Evolutionary conservation across 2,329 filamentous ascomycete species (phyloP).

Genomic region (Aureobasidium uvarum): DNA sequence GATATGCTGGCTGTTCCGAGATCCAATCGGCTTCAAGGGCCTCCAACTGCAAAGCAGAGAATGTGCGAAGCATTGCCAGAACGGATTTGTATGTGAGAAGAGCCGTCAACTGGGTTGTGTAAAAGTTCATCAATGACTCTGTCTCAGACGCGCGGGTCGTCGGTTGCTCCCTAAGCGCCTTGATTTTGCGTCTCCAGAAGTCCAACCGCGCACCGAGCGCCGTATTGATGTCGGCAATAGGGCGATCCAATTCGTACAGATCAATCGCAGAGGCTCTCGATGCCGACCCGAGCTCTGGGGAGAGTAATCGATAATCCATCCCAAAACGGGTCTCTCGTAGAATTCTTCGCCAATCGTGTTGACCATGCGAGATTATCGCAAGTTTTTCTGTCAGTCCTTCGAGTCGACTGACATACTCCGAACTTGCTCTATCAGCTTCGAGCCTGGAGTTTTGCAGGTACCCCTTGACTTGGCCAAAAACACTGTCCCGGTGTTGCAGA

Average conservation of each 20-base stretch:
- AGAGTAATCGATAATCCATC: neutral
- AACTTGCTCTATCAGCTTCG: neutral
- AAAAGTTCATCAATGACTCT: neutral
- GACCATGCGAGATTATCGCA: neutral
- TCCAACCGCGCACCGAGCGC: neutral
- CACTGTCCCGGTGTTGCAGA: conserved; percentile 6
- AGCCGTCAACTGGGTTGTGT: neutral
- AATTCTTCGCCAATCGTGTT: conserved; percentile 8
- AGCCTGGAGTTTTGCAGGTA: neutral
- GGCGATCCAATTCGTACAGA: neutral
- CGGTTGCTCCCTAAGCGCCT: neutral
- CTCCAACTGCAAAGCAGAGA: neutral
- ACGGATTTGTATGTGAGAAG: neutral
- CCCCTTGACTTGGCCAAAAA: conserved; percentile 5
- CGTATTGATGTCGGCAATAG: neutral
- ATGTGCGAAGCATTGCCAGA: neutral
- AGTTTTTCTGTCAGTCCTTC: neutral
- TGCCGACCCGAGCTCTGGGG: neutral
- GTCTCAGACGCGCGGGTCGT: neutral
- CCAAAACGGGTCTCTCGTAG: neutral
- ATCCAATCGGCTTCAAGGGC: conserved; percentile 7
- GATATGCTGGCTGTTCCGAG: conserved; percentile 2
- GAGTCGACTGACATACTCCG: neutral
- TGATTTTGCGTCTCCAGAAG: neutral
- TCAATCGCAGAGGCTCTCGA: conserved; percentile 4